Evolutionary conservation across 495 filamentous ascomycete genomes (phyloP).

Genomic region (Neurospora sp.): DNA sequence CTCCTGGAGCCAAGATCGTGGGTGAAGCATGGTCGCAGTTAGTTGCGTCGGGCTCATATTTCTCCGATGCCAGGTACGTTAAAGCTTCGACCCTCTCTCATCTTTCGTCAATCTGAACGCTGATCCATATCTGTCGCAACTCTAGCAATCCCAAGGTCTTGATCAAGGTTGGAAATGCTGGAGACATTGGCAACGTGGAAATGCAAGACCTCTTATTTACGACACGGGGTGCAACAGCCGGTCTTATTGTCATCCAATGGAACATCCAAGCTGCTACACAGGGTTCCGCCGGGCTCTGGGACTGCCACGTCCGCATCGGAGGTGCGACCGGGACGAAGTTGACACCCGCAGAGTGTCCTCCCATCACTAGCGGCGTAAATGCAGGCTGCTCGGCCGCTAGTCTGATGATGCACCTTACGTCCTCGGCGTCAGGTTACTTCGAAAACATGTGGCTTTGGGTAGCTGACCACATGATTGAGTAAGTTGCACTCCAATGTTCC

Average conservation of each 20-base stretch:
- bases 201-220: constrained; percentile 69
- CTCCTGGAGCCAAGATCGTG: constrained; percentile 37
- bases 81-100: not conserved
- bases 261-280: constrained; percentile 40
- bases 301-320: constrained; percentile 11
- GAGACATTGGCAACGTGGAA: constrained; percentile 67
- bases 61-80: constrained; percentile 22
- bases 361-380: constrained; percentile 19
- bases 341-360: constrained; percentile 49
- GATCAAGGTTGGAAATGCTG: constrained; percentile 62
- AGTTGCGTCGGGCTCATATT: constrained; percentile 31
- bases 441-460: constrained; percentile 92
- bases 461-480: constrained; percentile 77
- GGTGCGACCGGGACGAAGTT: constrained; percentile 49
- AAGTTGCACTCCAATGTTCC: constrained; percentile 24
- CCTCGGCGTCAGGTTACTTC: constrained; percentile 58
- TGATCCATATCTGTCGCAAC: constrained; percentile 4
- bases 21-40: constrained; percentile 33
- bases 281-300: constrained; percentile 7
- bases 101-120: too few species aligned
- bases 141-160: constrained; percentile 54
- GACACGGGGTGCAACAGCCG: constrained; percentile 61
- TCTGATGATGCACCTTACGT: constrained; percentile 57
- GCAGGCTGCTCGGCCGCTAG: constrained; percentile 45
- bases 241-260: constrained; percentile 80